These are phyloP conservation scores for Trichoderma sp. DNA, from an alignment of 2,329 filamentous ascomycete genomes.

Conservation along the genomic window DNA sequence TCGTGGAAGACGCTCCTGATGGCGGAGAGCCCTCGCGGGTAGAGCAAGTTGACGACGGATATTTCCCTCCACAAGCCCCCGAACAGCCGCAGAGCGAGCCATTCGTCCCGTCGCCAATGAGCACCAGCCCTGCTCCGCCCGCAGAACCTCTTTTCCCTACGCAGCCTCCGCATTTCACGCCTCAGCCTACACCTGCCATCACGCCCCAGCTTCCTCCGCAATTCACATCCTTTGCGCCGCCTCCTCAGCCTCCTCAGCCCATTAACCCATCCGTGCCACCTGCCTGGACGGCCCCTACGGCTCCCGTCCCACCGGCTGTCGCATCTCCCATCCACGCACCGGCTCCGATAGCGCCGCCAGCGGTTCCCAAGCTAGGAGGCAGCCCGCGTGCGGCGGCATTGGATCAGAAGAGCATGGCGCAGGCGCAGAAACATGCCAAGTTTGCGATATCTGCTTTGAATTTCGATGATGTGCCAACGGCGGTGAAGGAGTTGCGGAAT, in stretches of 20 bases:
- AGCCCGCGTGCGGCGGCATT: constrained; percentile 29
- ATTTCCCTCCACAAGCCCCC: constrained; percentile 39
- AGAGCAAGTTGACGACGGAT: constrained; percentile 40
- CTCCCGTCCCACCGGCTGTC: constrained; percentile 32
- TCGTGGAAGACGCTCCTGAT: constrained; percentile 59
- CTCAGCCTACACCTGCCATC: constrained; percentile 38
- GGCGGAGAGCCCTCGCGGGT: constrained; percentile 40
- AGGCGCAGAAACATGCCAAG: constrained; percentile 92
- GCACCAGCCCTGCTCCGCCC: constrained; percentile 35
- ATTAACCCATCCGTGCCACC: constrained; percentile 32
- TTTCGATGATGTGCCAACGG: constrained; percentile 92
- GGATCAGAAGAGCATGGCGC: constrained; percentile 64
- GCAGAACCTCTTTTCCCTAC: constrained; percentile 31
- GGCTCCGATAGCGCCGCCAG: constrained; percentile 25
- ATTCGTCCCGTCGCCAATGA: constrained; percentile 44
- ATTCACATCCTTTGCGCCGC: constrained; percentile 33
- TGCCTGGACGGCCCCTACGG: constrained; percentile 14
- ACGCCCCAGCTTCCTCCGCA: constrained; percentile 36
- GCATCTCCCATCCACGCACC: constrained; percentile 29
- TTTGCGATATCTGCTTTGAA: constrained; percentile 97
- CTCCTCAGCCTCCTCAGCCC: constrained; percentile 18
- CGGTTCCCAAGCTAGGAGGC: constrained; percentile 20
- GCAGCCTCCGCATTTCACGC: constrained; percentile 32
- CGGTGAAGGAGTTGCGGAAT: constrained; percentile 78
- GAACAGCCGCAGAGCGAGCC: constrained; percentile 33